Evolutionary conservation across 345 rosid species (phyloP), one percentile per base, ranked within the genome.

Genomic region (Theobroma cacao): DNA sequence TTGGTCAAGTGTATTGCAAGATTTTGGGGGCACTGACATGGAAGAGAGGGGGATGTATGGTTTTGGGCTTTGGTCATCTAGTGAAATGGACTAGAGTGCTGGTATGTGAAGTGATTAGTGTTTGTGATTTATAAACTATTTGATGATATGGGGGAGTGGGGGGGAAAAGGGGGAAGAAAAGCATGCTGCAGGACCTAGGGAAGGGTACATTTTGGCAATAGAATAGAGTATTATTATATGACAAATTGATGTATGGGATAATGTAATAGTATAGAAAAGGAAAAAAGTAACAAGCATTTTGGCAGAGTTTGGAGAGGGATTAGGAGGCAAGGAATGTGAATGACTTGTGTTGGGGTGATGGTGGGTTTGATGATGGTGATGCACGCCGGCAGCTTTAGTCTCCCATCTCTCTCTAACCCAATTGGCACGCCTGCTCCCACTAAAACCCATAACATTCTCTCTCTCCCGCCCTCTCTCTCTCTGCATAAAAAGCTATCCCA

Each of bases 341-440:
- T 52, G 62, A 74, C 55, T 58, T 74, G 81, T 63, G 53, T 14
- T 77, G 77, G n/a, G 77, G 69, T 50, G 80, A 75, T 81, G 86
- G 82, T 80, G 92, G 87, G 90, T 86, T 87, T 85, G 89, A 91
- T 91, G 90, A 89, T 88, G 90, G 83, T 85, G 87, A 82, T 85
- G 97, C 98, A 95, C 94, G 98, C 98, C 94, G 93, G 93, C 97
- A 93, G 98, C 97, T 92, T 94, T 93, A 78, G 77, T 66, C 72
- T 75, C 45, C 60, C 38, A 40, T 76, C 82, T 81, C 82, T 53
- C 36, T 67, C 82, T 74, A 80, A 68, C 77, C 84, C 80, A 71
- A 60, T 75, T 85, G 89, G 90, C 91, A 90, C 93, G 92, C 94
- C 85, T 90, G 88, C 85, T 80, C 91, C 90, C 92, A 86, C 91